phyloP scores from a whole-genome alignment of 495 filamentous ascomycete genomes.

The Penicillium flavigenum region DNA sequence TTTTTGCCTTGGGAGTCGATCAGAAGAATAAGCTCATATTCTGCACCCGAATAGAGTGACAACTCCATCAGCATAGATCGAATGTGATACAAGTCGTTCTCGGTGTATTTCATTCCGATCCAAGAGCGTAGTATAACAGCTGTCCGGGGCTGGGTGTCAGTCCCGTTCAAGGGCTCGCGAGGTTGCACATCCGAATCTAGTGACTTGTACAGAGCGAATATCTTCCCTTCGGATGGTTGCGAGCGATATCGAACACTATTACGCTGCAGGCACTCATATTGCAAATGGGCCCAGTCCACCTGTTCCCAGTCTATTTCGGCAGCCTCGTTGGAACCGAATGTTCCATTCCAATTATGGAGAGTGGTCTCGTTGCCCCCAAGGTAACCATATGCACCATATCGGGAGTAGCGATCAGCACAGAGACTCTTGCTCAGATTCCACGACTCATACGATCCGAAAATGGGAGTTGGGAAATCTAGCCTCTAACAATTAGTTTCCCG shows the following conservation, averaged over 20 bases:
- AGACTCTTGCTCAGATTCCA: conserved; percentile 40
- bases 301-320: conserved; percentile 55
- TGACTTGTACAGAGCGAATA: conserved; percentile 5
- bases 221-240: background rate
- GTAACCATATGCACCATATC: conserved; percentile 48
- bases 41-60: conserved; percentile 65
- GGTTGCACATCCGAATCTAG: background rate
- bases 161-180: background rate
- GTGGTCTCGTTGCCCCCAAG: background rate
- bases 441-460: conserved; percentile 44
- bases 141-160: conserved; percentile 46
- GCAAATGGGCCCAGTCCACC: conserved; percentile 67
- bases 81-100: conserved; percentile 66
- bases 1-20: conserved; percentile 62
- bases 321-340: conserved; percentile 17
- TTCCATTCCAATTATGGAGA: background rate
- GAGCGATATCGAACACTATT: conserved; percentile 57
- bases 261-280: conserved; percentile 55
- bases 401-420: conserved; percentile 49
- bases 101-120: conserved; percentile 63
- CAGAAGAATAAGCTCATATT: conserved; percentile 72
- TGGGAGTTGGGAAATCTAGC: conserved; percentile 35
- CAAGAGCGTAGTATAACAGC: conserved; percentile 69
- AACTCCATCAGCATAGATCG: conserved; percentile 71
- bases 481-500: background rate